Percentiles rank a stretch among this genome's conserved stretches.
phyloP scores from a whole-genome alignment of 345 rosid genomes.

The Eutrema japonicum region DNA sequence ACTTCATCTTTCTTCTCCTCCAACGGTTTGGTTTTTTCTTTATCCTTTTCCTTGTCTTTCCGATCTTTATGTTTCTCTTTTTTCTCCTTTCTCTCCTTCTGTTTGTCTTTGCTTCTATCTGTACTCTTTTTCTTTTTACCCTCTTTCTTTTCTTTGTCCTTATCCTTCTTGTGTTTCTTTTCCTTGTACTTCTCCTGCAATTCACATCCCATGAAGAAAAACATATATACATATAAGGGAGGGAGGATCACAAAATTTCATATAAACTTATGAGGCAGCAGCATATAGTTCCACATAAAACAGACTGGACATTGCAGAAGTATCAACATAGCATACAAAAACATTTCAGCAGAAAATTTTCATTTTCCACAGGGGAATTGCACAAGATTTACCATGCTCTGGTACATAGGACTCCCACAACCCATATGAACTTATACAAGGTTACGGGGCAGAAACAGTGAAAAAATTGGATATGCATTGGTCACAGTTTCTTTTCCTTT shows the following conservation, averaged over 20 bases:
- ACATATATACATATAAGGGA: background rate
- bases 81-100: conserved; percentile 48
- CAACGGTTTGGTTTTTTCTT: conserved; percentile 45
- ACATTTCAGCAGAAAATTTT: background rate
- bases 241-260: conserved; percentile 13
- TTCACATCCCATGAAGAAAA: conserved; percentile 7
- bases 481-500: background rate
- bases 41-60: conserved; percentile 50
- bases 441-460: background rate
- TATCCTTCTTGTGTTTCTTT: conserved; percentile 56
- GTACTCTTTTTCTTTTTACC: conserved; percentile 55
- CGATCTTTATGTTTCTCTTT: conserved; percentile 53
- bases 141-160: conserved; percentile 53
- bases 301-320: conserved; percentile 1
- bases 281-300: conserved; percentile 11
- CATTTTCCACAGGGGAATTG: background rate
- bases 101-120: conserved; percentile 57
- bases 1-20: conserved; percentile 46
- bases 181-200: conserved; percentile 63
- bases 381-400: background rate
- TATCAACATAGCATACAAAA: conserved; percentile 10
- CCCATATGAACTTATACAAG: background rate
- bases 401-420: background rate
- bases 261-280: conserved; percentile 1
- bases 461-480: background rate